Conservation (phyloP, 352 stramenopile species). For the Chrysophaeum taylorii region DNA sequence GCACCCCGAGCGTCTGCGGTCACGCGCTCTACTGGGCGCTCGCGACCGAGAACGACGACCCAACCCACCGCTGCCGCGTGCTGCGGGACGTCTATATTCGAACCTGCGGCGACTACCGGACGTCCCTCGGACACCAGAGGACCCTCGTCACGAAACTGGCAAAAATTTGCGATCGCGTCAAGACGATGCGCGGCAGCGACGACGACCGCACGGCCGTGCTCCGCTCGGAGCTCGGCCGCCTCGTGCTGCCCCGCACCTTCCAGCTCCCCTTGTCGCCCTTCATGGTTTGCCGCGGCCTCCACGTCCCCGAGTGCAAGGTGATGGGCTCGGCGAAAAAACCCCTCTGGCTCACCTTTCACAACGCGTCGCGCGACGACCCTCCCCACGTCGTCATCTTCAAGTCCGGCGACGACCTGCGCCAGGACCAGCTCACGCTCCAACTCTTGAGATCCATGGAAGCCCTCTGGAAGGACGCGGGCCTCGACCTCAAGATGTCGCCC, state of each 20-base stretch:
- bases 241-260: constrained; percentile 64
- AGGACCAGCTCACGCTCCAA: constrained; percentile 81
- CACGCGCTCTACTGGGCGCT: constrained; percentile 50
- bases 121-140: constrained; percentile 73
- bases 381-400: constrained; percentile 72
- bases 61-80: constrained; percentile 16
- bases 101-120: constrained; percentile 67
- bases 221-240: constrained; percentile 41
- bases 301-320: constrained; percentile 65
- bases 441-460: constrained; percentile 77
- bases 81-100: constrained; percentile 57
- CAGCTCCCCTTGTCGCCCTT: constrained; percentile 68
- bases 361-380: constrained; percentile 23
- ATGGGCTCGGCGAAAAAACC: constrained; percentile 86
- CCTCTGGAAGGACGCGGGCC: constrained; percentile 62
- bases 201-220: constrained; percentile 36
- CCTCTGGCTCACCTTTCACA: constrained; percentile 66
- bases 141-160: constrained; percentile 80
- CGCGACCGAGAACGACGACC: constrained; percentile 34
- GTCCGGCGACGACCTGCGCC: constrained; percentile 74
- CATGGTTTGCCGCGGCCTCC: constrained; percentile 31
- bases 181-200: constrained; percentile 31
- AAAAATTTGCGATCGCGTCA: constrained; percentile 53
- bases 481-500: constrained; percentile 65
- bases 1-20: constrained; percentile 33